phyloP scores from a whole-genome alignment of 257 asterid species.

The Cordia subcordata region DNA sequence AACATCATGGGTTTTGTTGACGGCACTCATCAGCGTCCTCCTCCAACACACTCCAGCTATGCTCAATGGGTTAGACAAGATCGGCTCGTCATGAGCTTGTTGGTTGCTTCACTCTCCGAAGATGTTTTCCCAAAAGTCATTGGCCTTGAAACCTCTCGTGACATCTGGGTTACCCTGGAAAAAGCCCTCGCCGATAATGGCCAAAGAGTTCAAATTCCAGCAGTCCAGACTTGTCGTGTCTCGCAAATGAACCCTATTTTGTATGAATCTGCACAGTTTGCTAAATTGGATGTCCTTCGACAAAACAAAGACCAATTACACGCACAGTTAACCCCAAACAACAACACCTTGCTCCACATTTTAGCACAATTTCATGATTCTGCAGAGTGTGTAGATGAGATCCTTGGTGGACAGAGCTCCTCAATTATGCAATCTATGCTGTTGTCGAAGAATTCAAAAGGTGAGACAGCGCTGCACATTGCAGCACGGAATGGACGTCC shows the following conservation, averaged over 20 bases:
- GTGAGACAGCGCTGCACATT: constrained; percentile 3
- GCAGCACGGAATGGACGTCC: not conserved
- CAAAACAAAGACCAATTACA: not conserved
- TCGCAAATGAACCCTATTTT: not conserved
- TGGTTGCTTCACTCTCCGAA: not conserved
- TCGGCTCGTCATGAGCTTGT: not conserved
- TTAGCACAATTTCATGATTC: constrained; percentile 1
- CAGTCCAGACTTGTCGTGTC: too few relatives aligned
- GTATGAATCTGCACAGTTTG: constrained; percentile 2
- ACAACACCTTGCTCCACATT: constrained; percentile 11
- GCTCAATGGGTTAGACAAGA: not conserved
- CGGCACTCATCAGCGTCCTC: not conserved
- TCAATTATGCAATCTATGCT: not conserved
- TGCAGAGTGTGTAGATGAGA: not conserved
- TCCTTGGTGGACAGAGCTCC: not conserved
- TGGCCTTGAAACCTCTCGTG: not conserved
- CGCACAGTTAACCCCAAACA: not conserved
- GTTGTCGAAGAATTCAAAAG: not conserved
- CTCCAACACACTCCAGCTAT: not conserved
- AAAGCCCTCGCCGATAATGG: not conserved
- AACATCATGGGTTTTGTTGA: not conserved
- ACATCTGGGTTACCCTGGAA: not conserved
- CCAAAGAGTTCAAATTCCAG: too few relatives aligned
- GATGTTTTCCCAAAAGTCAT: not conserved
- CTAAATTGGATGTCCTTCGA: not conserved